Conservation (phyloP, 179 eudicot species). For the Actinidia polygama region DNA sequence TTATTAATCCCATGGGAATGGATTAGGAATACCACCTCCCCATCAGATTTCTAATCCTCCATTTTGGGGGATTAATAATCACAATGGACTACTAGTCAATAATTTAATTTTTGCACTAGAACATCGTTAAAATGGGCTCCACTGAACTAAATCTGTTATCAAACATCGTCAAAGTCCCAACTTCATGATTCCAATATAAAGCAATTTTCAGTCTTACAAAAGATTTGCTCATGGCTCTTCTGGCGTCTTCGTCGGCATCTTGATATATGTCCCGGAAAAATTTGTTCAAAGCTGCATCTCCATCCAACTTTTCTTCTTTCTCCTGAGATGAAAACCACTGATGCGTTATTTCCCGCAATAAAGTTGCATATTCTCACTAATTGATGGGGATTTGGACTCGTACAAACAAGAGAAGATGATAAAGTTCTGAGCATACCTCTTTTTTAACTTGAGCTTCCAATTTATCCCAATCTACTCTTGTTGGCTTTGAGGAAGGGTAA, state of each 20-base stretch:
- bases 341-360: background rate
- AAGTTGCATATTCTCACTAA: background rate
- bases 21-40: too few relatives aligned
- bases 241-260: constrained; percentile 92
- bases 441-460: constrained; percentile 79
- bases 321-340: constrained; percentile 54
- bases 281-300: constrained; percentile 96
- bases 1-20: too few relatives aligned
- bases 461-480: constrained; percentile 83
- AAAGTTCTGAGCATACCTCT: constrained; percentile 34
- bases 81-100: too few relatives aligned
- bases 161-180: background rate
- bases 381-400: background rate
- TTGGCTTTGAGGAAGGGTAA: constrained; percentile 82
- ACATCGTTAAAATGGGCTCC: too few relatives aligned
- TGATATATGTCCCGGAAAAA: constrained; percentile 84
- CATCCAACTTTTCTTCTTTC: constrained; percentile 95
- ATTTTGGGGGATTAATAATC: too few relatives aligned
- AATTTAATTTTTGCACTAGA: too few relatives aligned
- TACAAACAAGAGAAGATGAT: background rate
- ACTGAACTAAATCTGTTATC: too few relatives aligned
- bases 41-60: too few relatives aligned
- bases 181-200: background rate
- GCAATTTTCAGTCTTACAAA: constrained; percentile 61
- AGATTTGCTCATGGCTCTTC: constrained; percentile 96